Evolutionary conservation across 2,329 filamentous ascomycete species (phyloP).

Genomic region (Cercospora brassicicola): DNA sequence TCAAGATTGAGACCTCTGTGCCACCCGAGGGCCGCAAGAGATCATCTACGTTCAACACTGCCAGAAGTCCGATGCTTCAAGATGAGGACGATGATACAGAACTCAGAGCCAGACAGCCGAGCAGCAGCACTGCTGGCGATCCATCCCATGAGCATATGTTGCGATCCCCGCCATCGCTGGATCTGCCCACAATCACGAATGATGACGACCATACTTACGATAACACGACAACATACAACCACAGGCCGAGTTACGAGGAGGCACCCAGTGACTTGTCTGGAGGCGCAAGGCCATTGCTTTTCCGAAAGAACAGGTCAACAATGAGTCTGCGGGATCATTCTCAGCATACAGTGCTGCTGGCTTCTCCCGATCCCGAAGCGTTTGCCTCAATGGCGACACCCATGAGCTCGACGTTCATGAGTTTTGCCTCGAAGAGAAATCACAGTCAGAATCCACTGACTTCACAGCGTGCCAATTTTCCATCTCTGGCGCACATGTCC

Average conservation of each 20-base stretch:
- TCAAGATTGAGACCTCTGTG: constrained; percentile 79
- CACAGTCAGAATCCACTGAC: constrained; percentile 32
- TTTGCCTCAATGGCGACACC: constrained; percentile 73
- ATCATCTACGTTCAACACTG: constrained; percentile 38
- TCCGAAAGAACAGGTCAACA: constrained; percentile 55
- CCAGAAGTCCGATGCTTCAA: constrained; percentile 26
- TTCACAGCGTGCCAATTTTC: constrained; percentile 37
- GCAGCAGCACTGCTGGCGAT: constrained; percentile 29
- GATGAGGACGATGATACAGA: constrained; percentile 26
- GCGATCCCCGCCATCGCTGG: constrained; percentile 36
- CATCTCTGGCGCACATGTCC: constrained; percentile 55
- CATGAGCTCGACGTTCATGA: constrained; percentile 65
- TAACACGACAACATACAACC: constrained; percentile 24
- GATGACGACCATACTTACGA: constrained; percentile 10
- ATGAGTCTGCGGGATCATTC: constrained; percentile 61
- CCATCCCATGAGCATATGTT: constrained; percentile 33
- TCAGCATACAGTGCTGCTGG: constrained; percentile 68
- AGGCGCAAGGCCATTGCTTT: constrained; percentile 31
- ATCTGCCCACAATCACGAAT: constrained; percentile 27
- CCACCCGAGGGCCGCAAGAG: constrained; percentile 36
- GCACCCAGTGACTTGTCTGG: constrained; percentile 27
- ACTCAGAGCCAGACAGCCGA: constrained; percentile 21
- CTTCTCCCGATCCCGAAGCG: constrained; percentile 58
- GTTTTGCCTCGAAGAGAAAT: constrained; percentile 43
- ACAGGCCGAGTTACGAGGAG: constrained; percentile 31